phyloP scores from a whole-genome alignment of 139 green algal genomes.

The Ettlia oleoabundans region DNA sequence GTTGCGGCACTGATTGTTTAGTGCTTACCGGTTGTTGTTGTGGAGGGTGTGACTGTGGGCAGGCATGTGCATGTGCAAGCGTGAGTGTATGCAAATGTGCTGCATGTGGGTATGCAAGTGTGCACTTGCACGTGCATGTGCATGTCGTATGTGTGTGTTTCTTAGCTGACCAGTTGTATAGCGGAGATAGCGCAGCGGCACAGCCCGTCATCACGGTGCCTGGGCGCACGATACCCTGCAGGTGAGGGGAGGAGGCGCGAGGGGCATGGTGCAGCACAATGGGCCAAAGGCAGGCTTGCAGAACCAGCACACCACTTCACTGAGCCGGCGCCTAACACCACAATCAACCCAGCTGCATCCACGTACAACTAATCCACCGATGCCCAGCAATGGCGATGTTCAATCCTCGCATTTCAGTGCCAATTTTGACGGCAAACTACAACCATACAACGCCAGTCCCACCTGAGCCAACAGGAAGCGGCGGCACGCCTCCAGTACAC shows the following conservation, averaged over 20 bases:
- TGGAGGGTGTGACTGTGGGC: no score
- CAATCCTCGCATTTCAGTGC: no score
- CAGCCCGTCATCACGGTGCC: neutral
- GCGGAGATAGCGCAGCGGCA: neutral
- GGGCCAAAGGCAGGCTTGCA: no score
- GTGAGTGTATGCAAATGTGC: no score
- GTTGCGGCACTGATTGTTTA: no score
- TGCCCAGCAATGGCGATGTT: neutral
- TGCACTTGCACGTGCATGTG: no score
- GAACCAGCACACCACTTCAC: neutral
- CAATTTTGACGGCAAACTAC: neutral
- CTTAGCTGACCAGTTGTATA: conserved; percentile 25
- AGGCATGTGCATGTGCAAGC: no score
- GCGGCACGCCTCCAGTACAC: conserved; percentile 2
- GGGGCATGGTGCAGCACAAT: no score
- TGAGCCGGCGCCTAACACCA: neutral
- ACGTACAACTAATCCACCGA: neutral
- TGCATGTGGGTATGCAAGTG: no score
- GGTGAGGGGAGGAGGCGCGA: neutral
- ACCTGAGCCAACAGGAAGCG: conserved; percentile 18
- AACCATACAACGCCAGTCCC: neutral
- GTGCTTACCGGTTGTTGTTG: no score
- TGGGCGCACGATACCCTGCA: conserved; percentile 3
- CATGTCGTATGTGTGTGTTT: no score
- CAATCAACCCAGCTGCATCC: neutral